Conservation (phyloP, 306 rosid genomes). For the Ceratonia siliqua region DNA sequence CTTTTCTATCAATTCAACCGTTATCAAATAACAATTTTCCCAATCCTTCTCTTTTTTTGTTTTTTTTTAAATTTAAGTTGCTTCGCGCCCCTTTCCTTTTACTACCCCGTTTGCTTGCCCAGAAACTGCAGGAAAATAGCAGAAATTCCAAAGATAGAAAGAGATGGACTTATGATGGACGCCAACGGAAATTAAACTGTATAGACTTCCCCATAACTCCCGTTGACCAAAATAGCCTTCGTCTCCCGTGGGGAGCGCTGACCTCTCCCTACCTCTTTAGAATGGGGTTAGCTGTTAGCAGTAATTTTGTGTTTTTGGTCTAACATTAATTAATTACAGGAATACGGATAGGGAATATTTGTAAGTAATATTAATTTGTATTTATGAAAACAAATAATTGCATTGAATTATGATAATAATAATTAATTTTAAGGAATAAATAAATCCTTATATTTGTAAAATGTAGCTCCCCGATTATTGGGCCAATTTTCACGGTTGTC, state of each 20-base stretch:
- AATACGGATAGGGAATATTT: neutral
- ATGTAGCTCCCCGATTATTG: neutral
- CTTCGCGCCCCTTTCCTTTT: neutral
- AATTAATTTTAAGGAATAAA: neutral
- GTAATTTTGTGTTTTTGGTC: neutral
- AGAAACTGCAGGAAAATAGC: neutral
- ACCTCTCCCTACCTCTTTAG: neutral
- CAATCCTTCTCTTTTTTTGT: neutral
- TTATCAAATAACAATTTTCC: neutral
- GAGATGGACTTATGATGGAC: neutral
- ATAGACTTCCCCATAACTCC: neutral
- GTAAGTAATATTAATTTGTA: neutral
- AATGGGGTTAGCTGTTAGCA: neutral
- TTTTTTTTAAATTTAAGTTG: neutral
- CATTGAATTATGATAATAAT: neutral
- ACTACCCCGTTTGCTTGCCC: neutral
- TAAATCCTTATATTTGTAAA: neutral
- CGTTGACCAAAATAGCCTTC: conserved; percentile 16
- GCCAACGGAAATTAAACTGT: neutral
- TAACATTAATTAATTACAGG: neutral
- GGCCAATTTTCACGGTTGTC: neutral
- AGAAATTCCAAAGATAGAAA: neutral
- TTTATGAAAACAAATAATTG: neutral
- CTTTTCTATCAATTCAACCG: neutral
- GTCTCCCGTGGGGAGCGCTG: neutral